Base-by-base conservation (phyloP, 179 eudicot species). In the Silene vulgaris region DNA sequence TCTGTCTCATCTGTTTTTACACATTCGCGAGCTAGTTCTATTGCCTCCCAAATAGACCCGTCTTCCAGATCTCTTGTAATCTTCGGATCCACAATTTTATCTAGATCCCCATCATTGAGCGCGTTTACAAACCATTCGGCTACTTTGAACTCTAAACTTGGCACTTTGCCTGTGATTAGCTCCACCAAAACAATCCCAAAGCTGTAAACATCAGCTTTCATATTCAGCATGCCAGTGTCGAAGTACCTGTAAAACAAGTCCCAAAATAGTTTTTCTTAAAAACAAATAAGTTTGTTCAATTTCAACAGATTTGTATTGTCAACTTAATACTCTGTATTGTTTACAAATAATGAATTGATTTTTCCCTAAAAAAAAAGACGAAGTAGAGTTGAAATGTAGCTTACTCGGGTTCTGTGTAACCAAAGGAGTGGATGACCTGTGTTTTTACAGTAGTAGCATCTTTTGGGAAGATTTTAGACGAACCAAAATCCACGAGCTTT, bases 401-500 rank as follows among this genome's bases (percentile, higher is more conserved):
- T 20, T 23, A 23, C 30, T 3, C 37, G 4, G 43, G 61, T 5
- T 12, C 50, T 7, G 54, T 56, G 60, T 12, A 65, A 6, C 48
- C 40, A 3, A 29, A 35, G 14, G 56, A 16, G 29, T 32, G 8
- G 2, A 43, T 5, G n/a, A 68, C 54, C 56, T 21, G 72, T 68
- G 72, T 68, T 37, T 0, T 4, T 32, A 68, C 8, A 40, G 72
- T 68, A 8, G 72, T 37, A 16, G 9, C 54, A 11, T 68, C 72
- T 68, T 68, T 37, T 5, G 74, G 78, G 28, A 68, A 68, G 19
- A 74, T 69, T n/a, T 60, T 79, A 3, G 80, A 76, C 8, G 73
- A 45, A 1, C 80, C 78, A 60, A 82, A 82, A 52, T 79, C 85
- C 20, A 79, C 65, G 13, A 82, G 56, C 28, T 79, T 82, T 23